Base-by-base conservation (phyloP, 2,329 filamentous ascomycete genomes). In the Trichoderma asperellum region DNA sequence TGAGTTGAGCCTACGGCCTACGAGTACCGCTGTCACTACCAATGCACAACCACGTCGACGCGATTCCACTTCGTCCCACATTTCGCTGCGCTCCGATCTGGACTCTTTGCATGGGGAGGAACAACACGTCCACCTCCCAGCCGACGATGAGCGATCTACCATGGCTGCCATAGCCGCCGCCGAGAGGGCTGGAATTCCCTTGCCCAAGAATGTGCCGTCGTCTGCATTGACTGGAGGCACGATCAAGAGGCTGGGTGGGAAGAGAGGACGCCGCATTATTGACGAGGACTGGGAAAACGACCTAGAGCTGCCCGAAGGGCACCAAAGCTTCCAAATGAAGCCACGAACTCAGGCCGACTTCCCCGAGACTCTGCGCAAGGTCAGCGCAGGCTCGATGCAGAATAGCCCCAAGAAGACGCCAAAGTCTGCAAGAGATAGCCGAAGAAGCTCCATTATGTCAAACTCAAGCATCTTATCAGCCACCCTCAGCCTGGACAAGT, bases 211-310 rank as follows among this genome's bases (percentile, higher is more conserved):
- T 77, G 89, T 98, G 37, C 94, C 95, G 1, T 89, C 92, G 35
- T 97, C 95, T 24, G 96, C 96, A 35, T 84, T 99, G 53, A 88
- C 96, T 78, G 95, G 95, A 65, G 96, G 96, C 64, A 95, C 94
- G 11, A 98, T 98, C 77, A 97, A 96, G 82, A 87, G 94, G 74
- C 85, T 98, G 40, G 94, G 94, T 61, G 89, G 89, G 70, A 87
- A 88, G 73, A 93, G 91, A 75, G 85, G 91, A 24, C 90, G 89
- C 75, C 91, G 88, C 76, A 88, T 90, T 52, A 88, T 92, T 70
- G 89, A 92, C 72, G 91, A 94, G 74, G 92, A 95, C 77, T 95
- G 92, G 90, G 90, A 89, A 71, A 91, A 94, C 73, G 92, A 95
- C 74, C 80, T 95, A 60, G 91, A 92, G 74, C 79, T 94, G 18